These are phyloP conservation scores for Entomortierella parvispora DNA, from an alignment of 192 early-diverging fungal species.

Conservation along the genomic window DNA sequence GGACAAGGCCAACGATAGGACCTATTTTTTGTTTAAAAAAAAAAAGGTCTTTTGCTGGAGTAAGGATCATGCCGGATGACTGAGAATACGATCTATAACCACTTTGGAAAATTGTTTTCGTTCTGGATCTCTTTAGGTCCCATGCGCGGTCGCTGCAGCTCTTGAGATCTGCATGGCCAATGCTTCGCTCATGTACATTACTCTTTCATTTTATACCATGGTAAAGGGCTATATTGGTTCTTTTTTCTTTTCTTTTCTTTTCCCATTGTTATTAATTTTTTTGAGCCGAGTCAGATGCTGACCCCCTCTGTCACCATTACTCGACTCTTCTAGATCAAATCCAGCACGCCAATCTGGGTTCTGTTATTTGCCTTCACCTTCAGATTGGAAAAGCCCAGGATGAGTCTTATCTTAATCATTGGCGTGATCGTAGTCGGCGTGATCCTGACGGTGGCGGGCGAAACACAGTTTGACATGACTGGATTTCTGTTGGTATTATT, in stretches of 20 bases:
- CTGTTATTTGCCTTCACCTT: slow-evolving; percentile 87
- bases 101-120: slow-evolving; percentile 24
- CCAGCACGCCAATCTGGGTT: slow-evolving; percentile 73
- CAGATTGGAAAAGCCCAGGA: slow-evolving; percentile 73
- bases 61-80: not conserved
- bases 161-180: slow-evolving; percentile 88
- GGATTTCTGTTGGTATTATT: slow-evolving; percentile 67
- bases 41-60: too few species aligned
- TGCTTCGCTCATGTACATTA: slow-evolving; percentile 79
- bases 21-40: too few species aligned
- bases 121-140: slow-evolving; percentile 52
- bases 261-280: not conserved
- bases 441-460: slow-evolving; percentile 76
- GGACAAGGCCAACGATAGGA: too few species aligned
- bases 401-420: slow-evolving; percentile 72
- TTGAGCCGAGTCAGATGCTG: too few species aligned
- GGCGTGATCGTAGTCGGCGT: slow-evolving; percentile 80
- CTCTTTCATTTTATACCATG: slow-evolving; percentile 90
- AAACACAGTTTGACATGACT: slow-evolving; percentile 68
- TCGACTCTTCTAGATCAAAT: slow-evolving; percentile 59
- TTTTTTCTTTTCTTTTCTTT: too few species aligned
- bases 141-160: slow-evolving; percentile 80
- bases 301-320: not conserved
- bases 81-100: not conserved
- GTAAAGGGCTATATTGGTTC: too few species aligned